phyloP scores from a whole-genome alignment of 331 rosid species.

The Prunus yedoensis region DNA sequence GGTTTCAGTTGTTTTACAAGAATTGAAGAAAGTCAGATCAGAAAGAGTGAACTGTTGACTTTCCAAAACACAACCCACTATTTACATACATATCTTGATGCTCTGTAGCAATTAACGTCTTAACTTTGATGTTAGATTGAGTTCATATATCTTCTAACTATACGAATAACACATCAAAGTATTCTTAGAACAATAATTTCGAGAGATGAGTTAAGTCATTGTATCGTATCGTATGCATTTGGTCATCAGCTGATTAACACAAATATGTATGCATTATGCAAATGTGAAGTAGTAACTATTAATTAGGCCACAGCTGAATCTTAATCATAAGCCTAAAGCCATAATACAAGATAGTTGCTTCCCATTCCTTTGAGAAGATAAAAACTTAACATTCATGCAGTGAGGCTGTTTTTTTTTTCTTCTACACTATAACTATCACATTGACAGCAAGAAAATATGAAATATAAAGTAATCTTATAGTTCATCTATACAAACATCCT shows the following conservation, averaged over 20 bases:
- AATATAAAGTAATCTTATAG: not conserved
- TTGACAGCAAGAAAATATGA: not conserved
- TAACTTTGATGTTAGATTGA: not conserved
- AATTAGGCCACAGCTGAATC: not conserved
- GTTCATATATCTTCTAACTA: not conserved
- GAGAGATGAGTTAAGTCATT: not conserved
- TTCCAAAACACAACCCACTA: not conserved
- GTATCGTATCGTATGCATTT: too few relatives aligned
- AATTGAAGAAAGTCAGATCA: not conserved
- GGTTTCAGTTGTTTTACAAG: not conserved
- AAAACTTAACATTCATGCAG: not conserved
- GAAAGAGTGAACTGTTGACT: not conserved
- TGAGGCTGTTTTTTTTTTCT: not conserved
- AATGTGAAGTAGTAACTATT: not conserved
- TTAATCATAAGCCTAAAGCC: too few relatives aligned
- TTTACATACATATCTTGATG: not conserved
- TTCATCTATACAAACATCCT: conserved; percentile 79
- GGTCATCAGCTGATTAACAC: too few relatives aligned
- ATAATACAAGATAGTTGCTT: not conserved
- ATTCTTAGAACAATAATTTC: not conserved
- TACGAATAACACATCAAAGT: not conserved
- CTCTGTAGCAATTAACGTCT: not conserved
- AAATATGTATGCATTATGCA: too few relatives aligned
- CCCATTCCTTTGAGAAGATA: not conserved
- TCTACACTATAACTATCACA: not conserved